Percentiles rank a stretch among this genome's conserved stretches.
phyloP scores from a whole-genome alignment of 208 protist genomes.

The Leishmania aethiopica region DNA sequence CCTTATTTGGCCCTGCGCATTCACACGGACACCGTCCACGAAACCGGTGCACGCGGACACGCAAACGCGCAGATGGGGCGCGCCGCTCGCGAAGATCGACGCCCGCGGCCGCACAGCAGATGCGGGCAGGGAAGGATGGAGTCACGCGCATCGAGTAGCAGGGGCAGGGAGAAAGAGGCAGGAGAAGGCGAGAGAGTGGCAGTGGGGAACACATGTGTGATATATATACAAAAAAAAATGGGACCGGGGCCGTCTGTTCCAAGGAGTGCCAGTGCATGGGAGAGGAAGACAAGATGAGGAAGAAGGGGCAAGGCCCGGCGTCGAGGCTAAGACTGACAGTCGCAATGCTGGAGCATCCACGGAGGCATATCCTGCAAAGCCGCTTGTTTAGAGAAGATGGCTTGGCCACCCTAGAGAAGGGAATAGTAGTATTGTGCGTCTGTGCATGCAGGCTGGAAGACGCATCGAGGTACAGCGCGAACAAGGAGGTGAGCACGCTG shows the following conservation, averaged over 20 bases:
- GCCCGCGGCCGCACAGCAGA: neutral
- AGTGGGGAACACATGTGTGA: neutral
- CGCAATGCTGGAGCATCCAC: neutral
- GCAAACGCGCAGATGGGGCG: neutral
- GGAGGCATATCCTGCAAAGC: neutral
- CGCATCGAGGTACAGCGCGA: neutral
- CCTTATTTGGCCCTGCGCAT: neutral
- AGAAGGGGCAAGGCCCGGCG: neutral
- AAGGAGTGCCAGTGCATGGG: neutral
- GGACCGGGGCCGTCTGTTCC: neutral
- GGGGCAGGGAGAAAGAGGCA: neutral
- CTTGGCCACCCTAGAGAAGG: neutral
- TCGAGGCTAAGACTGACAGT: neutral
- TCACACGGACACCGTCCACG: neutral
- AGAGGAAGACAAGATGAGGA: neutral
- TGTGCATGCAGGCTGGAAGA: neutral
- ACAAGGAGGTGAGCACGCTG: neutral
- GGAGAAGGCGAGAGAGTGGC: neutral
- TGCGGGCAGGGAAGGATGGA: neutral
- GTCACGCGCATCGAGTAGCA: neutral
- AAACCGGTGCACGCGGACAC: neutral
- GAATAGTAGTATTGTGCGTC: neutral
- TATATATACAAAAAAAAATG: neutral
- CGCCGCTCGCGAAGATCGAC: neutral
- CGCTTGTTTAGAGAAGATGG: neutral